Evolutionary conservation across 2,329 filamentous ascomycete species (phyloP).

Genomic region (Aspergillus ochraceus): DNA sequence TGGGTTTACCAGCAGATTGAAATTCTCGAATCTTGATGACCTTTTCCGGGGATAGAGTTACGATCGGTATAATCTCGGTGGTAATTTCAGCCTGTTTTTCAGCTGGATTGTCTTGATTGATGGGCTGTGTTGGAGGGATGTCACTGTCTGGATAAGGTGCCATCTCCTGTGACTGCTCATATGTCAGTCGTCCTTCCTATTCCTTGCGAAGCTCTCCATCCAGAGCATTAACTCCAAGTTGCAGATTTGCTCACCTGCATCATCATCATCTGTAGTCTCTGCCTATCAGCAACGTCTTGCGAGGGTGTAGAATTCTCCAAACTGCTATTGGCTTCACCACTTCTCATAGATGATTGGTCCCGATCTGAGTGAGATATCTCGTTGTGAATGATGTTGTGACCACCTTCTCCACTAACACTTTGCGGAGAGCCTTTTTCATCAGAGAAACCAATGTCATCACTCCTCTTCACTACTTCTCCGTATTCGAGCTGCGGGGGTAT

Average conservation of each 20-base stretch:
- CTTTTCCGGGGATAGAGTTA: slow-evolving; percentile 19
- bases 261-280: slow-evolving; percentile 36
- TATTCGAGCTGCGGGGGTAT: slow-evolving; percentile 34
- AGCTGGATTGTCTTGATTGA: slow-evolving; percentile 5
- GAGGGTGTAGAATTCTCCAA: slow-evolving; percentile 18
- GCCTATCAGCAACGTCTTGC: slow-evolving; percentile 29
- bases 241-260: slow-evolving; percentile 20
- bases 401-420: neutral
- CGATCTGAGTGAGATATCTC: neutral
- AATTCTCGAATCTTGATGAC: slow-evolving; percentile 17
- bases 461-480: slow-evolving; percentile 22
- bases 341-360: neutral
- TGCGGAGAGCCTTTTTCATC: slow-evolving; percentile 6
- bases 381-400: neutral
- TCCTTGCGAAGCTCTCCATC: neutral
- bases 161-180: slow-evolving; percentile 18
- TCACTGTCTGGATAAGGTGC: slow-evolving; percentile 24
- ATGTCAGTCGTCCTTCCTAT: slow-evolving; percentile 3
- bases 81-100: neutral
- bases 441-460: slow-evolving; percentile 28
- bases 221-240: neutral
- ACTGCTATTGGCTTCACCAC: slow-evolving; percentile 7
- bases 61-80: neutral
- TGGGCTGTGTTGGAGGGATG: slow-evolving; percentile 31
- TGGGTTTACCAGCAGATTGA: neutral